Evolutionary conservation across 2,329 filamentous ascomycete genomes (phyloP), one percentile per base, ranked within the genome.

Genomic region (Neurospora sp.): DNA sequence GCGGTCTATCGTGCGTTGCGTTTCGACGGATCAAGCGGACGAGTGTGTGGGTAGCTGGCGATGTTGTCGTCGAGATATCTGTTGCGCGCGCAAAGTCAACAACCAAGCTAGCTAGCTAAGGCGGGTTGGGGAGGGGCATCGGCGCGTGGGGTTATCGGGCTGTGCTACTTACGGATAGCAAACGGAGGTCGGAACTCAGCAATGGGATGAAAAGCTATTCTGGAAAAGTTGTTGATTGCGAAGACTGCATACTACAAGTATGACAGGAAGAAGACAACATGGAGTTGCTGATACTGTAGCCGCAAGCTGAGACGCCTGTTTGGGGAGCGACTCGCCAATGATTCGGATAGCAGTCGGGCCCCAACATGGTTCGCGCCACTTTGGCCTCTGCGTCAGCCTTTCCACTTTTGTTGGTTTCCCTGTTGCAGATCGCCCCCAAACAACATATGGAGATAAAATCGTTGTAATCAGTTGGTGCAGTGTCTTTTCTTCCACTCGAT

Each of bases 291-390:
- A 36, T 36, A 36, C 33, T 6, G 33, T 36, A 36, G 33, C 33
- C 33, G 33, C 70, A 73, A 72, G 72, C 72, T 73, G 72, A 73
- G 67, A 72, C 72, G 68, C 40, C 66, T 67, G 28, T 43, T 41
- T 33, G 52, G 52, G 46, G 52, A 57, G 23, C 23, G 69, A 65
- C 69, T 69, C 69, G 65, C 72, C 72, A 73, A 73, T 73, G 11
- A 65, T 46, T 46, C 41, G 41, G 41, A 46, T 23, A 23, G 41
- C 41, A 52, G 43, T 62, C 23, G 52, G 52, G 23, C 46, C 52
- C 52, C 52, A 62, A 36, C 52, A 62, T 28, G 19, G 52, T 17
- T 62, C 52, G 52, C 28, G 52, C 52, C 52, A 62, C 52, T 62
- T 62, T 36, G 52, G 12, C 23, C 52, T 62, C 52, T 28, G 52